These are phyloP conservation scores for Phaeotremella skinneri DNA, from an alignment of 768 basidiomycete species.

Conservation along the genomic window DNA sequence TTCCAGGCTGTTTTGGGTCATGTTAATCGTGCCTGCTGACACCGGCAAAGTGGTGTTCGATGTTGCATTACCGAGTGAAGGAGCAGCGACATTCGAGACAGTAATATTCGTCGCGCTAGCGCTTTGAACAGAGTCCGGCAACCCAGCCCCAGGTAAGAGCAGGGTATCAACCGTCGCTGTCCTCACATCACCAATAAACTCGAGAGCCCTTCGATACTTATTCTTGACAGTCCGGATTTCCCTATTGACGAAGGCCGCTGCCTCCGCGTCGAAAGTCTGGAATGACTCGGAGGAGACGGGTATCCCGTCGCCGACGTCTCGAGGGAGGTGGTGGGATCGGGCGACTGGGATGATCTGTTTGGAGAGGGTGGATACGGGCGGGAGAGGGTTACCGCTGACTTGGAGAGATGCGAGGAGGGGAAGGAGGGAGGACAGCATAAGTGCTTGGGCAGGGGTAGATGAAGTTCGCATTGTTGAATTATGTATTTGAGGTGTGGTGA, in stretches of 20 bases:
- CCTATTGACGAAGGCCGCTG: neutral
- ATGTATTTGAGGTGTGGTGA: too few species aligned
- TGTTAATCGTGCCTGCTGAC: neutral
- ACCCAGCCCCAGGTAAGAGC: neutral
- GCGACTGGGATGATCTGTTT: neutral
- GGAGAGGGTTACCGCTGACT: neutral
- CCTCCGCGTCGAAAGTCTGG: neutral
- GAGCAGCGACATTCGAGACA: too few species aligned
- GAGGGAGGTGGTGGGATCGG: too few species aligned
- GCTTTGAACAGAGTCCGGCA: neutral
- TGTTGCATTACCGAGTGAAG: too few species aligned
- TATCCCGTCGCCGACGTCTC: too few species aligned
- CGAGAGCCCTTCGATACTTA: slow-evolving; percentile 35
- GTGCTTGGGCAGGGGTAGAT: too few species aligned
- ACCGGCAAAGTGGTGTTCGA: neutral
- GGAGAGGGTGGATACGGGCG: neutral
- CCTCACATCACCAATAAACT: slow-evolving; percentile 29
- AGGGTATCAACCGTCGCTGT: slow-evolving; percentile 29
- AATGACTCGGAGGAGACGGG: neutral
- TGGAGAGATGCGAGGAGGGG: neutral
- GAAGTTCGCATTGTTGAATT: too few species aligned
- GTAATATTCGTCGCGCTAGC: too few species aligned
- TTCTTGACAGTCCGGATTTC: slow-evolving; percentile 23
- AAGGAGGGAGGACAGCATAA: neutral
- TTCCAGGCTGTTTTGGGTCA: too few species aligned